A percentile compares a stretch with the other conserved stretches of the same genome.
These are phyloP conservation scores for Musa schizocarpa DNA, from an alignment of 176 grass and related monocot genomes.

Conservation along the genomic window DNA sequence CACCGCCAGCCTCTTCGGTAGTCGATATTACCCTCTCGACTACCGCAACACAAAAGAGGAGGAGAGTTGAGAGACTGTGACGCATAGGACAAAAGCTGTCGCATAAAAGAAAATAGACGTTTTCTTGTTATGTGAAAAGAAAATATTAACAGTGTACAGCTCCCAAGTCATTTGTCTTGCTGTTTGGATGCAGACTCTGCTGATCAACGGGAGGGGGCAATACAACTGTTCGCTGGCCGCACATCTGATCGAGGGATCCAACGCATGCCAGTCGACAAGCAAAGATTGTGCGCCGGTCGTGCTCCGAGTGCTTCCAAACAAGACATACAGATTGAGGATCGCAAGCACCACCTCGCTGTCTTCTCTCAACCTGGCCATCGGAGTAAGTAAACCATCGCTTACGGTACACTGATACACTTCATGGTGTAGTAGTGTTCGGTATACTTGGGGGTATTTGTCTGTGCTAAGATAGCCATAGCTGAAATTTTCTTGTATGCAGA, in stretches of 20 bases:
- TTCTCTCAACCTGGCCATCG: slow-evolving; percentile 60
- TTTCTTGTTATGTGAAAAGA: too few relatives aligned
- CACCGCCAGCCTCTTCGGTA: too few relatives aligned
- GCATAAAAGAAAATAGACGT: too few relatives aligned
- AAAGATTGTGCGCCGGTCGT: slow-evolving; percentile 42
- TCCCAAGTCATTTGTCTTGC: background rate
- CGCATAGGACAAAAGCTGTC: too few relatives aligned
- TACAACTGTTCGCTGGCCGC: slow-evolving; percentile 62
- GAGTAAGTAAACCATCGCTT: slow-evolving; percentile 27
- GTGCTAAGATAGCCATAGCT: background rate
- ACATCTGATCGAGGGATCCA: slow-evolving; percentile 19
- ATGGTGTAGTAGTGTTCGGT: too few relatives aligned
- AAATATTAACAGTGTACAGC: too few relatives aligned
- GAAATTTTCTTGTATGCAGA: slow-evolving; percentile 16
- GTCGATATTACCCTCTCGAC: too few relatives aligned
- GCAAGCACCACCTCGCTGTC: slow-evolving; percentile 68
- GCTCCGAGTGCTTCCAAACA: slow-evolving; percentile 39
- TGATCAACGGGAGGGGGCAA: slow-evolving; percentile 74
- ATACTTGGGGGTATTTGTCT: background rate
- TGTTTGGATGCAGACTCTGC: slow-evolving; percentile 41
- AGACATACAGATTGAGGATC: slow-evolving; percentile 65
- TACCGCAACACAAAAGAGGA: too few relatives aligned
- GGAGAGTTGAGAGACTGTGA: too few relatives aligned
- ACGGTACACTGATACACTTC: too few relatives aligned
- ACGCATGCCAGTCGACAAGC: slow-evolving; percentile 28